These are phyloP conservation scores for Thermomyces lanuginosus DNA, from an alignment of 2,329 filamentous ascomycete genomes.

Conservation along the genomic window DNA sequence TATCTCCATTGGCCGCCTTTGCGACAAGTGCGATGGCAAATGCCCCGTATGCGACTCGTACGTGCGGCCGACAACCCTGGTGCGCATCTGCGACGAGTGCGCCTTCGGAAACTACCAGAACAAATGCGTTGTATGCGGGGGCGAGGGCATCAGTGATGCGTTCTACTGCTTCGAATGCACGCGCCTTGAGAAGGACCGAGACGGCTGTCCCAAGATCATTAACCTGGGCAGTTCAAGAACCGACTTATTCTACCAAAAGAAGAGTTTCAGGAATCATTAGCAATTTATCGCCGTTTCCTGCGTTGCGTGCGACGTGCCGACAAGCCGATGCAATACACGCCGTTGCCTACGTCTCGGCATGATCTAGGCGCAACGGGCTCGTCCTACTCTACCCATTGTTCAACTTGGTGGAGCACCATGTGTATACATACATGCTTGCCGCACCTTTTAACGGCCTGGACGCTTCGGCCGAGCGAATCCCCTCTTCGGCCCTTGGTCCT, in stretches of 20 bases:
- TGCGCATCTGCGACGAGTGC: conserved; percentile 98
- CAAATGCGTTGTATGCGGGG: conserved; percentile 97
- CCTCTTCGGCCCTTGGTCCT: conserved; percentile 32
- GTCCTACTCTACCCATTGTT: neutral
- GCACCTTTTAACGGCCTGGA: conserved; percentile 35
- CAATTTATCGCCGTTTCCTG: conserved; percentile 3
- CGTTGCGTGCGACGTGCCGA: conserved; percentile 2
- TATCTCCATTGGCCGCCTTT: conserved; percentile 94
- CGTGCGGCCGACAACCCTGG: conserved; percentile 90
- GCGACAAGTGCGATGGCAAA: conserved; percentile 99
- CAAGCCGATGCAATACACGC: neutral
- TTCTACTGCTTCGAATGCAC: conserved; percentile 99
- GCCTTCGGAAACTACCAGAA: conserved; percentile 99
- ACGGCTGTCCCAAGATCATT: conserved; percentile 98
- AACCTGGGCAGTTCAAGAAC: conserved; percentile 91
- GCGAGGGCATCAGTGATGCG: conserved; percentile 92
- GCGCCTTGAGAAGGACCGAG: conserved; percentile 84
- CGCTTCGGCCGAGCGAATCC: conserved; percentile 49
- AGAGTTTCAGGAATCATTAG: conserved; percentile 35
- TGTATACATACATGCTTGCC: conserved; percentile 3
- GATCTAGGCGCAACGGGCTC: neutral
- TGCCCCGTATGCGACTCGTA: conserved; percentile 98
- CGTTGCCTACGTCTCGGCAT: neutral
- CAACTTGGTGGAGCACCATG: neutral
- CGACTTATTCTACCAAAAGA: conserved; percentile 69